Percentiles rank a stretch among this genome's conserved stretches.
phyloP scores from a whole-genome alignment of 2,329 filamentous ascomycete species.

The Lachnellula hyalina region DNA sequence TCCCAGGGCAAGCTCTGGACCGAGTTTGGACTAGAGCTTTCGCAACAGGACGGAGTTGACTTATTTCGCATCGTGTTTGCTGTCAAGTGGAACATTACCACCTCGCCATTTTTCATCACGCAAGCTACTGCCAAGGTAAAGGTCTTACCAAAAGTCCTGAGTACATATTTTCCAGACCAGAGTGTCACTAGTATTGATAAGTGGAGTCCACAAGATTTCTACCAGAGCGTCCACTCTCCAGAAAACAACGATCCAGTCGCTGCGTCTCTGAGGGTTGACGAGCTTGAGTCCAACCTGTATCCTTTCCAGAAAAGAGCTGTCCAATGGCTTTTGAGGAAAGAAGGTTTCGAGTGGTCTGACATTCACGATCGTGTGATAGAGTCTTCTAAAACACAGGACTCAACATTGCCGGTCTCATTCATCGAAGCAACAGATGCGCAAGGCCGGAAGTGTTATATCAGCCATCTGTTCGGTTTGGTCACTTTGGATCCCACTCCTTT shows the following conservation, averaged over 20 bases:
- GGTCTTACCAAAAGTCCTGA: constrained; percentile 24
- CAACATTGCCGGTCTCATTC: constrained; percentile 39
- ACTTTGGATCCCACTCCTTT: constrained; percentile 45
- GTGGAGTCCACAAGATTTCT: constrained; percentile 56
- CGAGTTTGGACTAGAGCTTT: constrained; percentile 21
- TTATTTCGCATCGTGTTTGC: constrained; percentile 21
- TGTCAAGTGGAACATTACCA: constrained; percentile 29
- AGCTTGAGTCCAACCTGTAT: constrained; percentile 50
- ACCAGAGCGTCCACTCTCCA: constrained; percentile 62
- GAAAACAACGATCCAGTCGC: constrained; percentile 36
- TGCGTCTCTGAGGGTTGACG: constrained; percentile 38
- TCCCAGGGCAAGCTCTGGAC: constrained; percentile 27
- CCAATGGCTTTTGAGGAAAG: constrained; percentile 63
- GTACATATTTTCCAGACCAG: constrained; percentile 26
- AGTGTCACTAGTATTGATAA: constrained; percentile 11
- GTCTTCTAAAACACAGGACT: neutral
- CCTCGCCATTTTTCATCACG: constrained; percentile 18
- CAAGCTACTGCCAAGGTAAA: constrained; percentile 12
- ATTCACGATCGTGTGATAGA: constrained; percentile 5
- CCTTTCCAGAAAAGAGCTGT: constrained; percentile 69
- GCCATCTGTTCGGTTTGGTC: constrained; percentile 57
- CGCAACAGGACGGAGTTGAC: constrained; percentile 17
- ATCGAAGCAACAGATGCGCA: constrained; percentile 38
- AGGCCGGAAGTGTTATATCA: constrained; percentile 49
- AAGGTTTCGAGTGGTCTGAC: constrained; percentile 50